phyloP scores from a whole-genome alignment of 148 eudicot species.

The Oxyria digyna region DNA sequence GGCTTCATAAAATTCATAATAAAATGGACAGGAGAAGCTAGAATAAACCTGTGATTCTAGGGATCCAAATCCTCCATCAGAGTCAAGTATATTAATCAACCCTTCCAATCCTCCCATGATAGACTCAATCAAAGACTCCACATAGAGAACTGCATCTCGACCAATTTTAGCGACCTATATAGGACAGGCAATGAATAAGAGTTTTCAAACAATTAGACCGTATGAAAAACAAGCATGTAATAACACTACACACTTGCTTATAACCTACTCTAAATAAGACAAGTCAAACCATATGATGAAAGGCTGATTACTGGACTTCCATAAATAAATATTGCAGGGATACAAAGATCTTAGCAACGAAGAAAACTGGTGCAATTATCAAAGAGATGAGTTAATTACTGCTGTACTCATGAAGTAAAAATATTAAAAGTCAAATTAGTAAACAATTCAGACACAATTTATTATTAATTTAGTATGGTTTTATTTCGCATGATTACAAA shows the following conservation, averaged over 20 bases:
- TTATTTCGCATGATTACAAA: background rate
- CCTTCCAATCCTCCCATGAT: conserved; percentile 99
- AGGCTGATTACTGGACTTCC: background rate
- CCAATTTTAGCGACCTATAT: conserved; percentile 83
- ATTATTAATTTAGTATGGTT: background rate
- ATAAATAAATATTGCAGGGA: background rate
- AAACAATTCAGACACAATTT: background rate
- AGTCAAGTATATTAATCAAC: conserved; percentile 85
- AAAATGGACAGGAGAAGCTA: conserved; percentile 1
- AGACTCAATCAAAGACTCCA: conserved; percentile 93
- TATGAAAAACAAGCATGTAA: background rate
- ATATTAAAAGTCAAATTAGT: background rate
- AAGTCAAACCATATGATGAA: background rate
- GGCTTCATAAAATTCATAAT: conserved; percentile 1
- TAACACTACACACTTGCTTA: background rate
- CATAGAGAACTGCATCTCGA: conserved; percentile 94
- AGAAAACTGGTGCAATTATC: background rate
- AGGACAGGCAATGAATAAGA: background rate
- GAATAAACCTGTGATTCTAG: conserved; percentile 89
- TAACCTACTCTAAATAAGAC: background rate
- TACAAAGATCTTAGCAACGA: background rate
- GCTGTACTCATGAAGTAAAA: background rate
- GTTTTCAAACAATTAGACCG: background rate
- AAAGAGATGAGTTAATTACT: background rate
- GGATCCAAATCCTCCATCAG: conserved; percentile 99